Evolutionary conservation across 1,284 basidiomycete species (phyloP), one percentile per base, ranked within the genome.

Genomic region (Heterobasidion parviporum): DNA sequence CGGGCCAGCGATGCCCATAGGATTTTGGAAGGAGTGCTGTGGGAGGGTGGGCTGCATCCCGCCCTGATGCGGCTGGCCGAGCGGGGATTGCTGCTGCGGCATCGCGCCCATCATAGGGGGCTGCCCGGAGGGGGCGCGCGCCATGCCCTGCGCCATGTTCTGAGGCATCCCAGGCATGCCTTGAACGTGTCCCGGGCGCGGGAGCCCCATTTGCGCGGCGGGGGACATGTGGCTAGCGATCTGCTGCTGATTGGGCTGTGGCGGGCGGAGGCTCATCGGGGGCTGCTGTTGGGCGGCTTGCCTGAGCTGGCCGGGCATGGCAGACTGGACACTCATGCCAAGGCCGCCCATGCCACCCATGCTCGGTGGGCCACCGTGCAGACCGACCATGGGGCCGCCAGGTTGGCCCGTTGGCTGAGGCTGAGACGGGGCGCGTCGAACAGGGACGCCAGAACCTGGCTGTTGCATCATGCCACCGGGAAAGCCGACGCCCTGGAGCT

Each of bases 361-460:
- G 15, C 61, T 59, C 54, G 66, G 60, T 48, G 70, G 70, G 34
- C 61, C 61, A 50, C 68, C 69, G 57, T 75, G 74, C 65, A 79
- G 74, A 48, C 67, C 68, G 43, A 65, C 63, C 35, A 74, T 68
- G 61, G 72, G 70, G 12, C 63, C 63, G 0, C 55, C 59, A 8
- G 57, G 18, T 54, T 68, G 67, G 60, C 72, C 46, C 16, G 76
- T 60, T 79, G 65, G 48, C 55, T 60, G 56, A 71, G 78, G 74
- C 64, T 84, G 81, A 20, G 81, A 80, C 61, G 71, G 67, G 18
- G 77, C 75, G 64, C 81, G 77, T 60, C 82, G 76, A 56, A 76
- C 65, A 50, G 58, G 32, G 8, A 32, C 26, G 12, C 32, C 34
- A 8, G 26, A 12, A 50, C 49, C 63, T 56, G 67, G 69, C 56